A percentile compares a stretch with the other conserved stretches of the same genome.
Evolutionary conservation across 257 asterid species (phyloP).

Genomic region (Solanum appendiculatum): DNA sequence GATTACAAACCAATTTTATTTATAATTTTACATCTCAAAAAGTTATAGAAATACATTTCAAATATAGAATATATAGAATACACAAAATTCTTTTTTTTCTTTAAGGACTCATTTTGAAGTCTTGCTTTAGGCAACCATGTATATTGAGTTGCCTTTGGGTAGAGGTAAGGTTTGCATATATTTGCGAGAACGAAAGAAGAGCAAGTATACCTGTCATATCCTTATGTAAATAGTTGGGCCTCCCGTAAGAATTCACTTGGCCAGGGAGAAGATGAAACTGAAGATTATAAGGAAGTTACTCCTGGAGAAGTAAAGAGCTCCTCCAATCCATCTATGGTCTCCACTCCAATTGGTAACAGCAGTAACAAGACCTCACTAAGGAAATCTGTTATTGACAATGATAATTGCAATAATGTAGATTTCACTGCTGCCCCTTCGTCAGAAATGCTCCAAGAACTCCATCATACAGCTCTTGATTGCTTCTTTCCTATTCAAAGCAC

Average conservation of each 20-base stretch:
- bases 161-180: too few species aligned
- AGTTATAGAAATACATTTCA: too few species aligned
- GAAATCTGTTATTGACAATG: constrained; percentile 18
- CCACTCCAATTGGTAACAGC: constrained; percentile 6
- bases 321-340: background rate
- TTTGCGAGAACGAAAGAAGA: constrained; percentile 58
- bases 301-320: background rate
- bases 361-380: constrained; percentile 6
- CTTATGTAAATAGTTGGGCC: constrained; percentile 33
- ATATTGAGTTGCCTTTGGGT: too few species aligned
- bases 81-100: too few species aligned
- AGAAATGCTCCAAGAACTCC: constrained; percentile 46
- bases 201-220: constrained; percentile 74
- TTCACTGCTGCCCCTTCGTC: constrained; percentile 27
- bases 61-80: too few species aligned
- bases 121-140: too few species aligned
- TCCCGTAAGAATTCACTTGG: constrained; percentile 1
- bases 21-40: too few species aligned
- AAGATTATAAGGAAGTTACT: constrained; percentile 12
- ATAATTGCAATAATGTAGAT: constrained; percentile 13
- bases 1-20: too few species aligned
- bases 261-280: constrained; percentile 18
- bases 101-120: too few species aligned
- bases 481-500: constrained; percentile 19
- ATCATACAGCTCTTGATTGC: constrained; percentile 30